A percentile compares a stretch with the other conserved stretches of the same genome.
Evolutionary conservation across 2,329 filamentous ascomycete species (phyloP).

Genomic region (Arthroderma uncinatum): DNA sequence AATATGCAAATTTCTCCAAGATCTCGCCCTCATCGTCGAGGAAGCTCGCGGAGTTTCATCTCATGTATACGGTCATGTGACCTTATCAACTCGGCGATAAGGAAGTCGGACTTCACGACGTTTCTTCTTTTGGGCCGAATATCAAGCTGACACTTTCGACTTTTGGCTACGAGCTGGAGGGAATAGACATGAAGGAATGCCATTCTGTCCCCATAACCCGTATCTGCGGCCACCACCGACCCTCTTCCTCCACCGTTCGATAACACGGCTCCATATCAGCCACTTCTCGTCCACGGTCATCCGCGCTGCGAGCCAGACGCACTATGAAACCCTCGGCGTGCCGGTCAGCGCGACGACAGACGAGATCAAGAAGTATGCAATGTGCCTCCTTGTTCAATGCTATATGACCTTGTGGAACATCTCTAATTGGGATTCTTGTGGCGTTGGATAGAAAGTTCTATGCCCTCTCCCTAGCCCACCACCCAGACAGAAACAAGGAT

Average conservation of each 20-base stretch:
- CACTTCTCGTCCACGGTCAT: constrained; percentile 38
- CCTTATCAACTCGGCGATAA: constrained; percentile 1
- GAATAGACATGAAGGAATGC: constrained; percentile 44
- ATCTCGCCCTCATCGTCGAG: background rate
- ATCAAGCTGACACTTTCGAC: background rate
- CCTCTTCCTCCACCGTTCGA: constrained; percentile 4
- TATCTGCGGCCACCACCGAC: constrained; percentile 13
- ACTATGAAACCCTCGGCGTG: constrained; percentile 78
- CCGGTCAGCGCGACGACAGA: constrained; percentile 53
- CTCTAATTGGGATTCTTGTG: constrained; percentile 4
- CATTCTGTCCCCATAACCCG: constrained; percentile 32
- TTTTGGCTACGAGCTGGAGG: background rate
- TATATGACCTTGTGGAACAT: background rate
- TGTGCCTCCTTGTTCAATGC: background rate
- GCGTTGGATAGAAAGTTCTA: constrained; percentile 55
- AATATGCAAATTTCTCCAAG: background rate
- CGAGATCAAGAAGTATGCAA: constrained; percentile 69
- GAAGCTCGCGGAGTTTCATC: too few relatives aligned
- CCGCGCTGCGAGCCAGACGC: constrained; percentile 39
- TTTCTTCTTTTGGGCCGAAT: background rate
- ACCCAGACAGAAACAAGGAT: constrained; percentile 82
- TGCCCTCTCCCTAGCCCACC: constrained; percentile 76
- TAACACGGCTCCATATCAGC: constrained; percentile 13
- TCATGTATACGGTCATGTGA: background rate
- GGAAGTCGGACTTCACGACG: background rate